These are phyloP conservation scores for Sclerotinia spermophila DNA, from an alignment of 2,329 filamentous ascomycete species.

Conservation along the genomic window DNA sequence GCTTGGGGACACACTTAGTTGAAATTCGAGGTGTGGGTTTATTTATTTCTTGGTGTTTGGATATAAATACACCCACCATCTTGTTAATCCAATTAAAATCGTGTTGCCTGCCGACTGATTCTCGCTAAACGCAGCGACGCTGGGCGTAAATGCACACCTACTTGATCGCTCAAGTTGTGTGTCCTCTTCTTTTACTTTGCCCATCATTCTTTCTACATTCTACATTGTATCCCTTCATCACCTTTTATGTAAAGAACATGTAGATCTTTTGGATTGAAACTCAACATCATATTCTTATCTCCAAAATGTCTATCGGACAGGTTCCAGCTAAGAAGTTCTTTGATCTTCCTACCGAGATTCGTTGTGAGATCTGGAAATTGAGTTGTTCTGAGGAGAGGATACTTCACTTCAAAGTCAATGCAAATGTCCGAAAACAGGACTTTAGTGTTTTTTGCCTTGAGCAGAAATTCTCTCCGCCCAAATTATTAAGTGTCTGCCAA, in stretches of 20 bases:
- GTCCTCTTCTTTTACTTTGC: not conserved
- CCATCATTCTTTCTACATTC: not conserved
- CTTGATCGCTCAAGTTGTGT: not conserved
- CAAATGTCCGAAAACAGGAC: not conserved
- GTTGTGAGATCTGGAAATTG: not conserved
- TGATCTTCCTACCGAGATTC: not conserved
- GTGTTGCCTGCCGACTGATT: accelerated
- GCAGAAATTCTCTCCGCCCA: not conserved
- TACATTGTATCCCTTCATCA: not conserved
- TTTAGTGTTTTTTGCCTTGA: not conserved
- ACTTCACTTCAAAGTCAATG: not conserved
- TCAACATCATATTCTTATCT: not conserved
- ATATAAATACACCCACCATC: not conserved
- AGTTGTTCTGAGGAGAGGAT: not conserved
- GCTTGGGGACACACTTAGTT: not conserved
- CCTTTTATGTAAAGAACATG: not conserved
- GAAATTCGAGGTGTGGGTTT: not conserved
- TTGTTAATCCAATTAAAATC: not conserved
- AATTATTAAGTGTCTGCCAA: not conserved
- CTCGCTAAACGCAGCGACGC: accelerated
- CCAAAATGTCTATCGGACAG: not conserved
- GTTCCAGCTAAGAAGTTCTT: not conserved
- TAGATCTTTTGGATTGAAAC: not conserved
- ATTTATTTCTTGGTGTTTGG: accelerated
- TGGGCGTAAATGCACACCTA: not conserved